phyloP scores from a whole-genome alignment of 768 basidiomycete species.

The Naganishia friedmannii region DNA sequence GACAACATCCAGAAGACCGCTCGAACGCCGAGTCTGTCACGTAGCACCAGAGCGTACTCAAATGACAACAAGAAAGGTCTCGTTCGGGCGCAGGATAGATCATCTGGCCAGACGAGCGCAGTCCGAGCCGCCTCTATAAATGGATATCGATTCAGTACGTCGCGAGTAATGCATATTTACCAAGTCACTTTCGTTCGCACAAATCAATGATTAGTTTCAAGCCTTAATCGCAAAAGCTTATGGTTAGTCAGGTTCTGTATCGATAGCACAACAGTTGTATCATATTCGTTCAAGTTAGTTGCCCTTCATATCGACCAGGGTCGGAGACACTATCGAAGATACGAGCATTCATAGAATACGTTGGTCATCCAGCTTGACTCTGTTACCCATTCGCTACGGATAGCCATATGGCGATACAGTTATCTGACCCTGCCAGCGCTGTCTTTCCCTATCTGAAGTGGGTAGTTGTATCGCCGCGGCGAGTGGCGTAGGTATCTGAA shows the following conservation, averaged over 20 bases:
- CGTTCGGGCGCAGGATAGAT: slow-evolving; percentile 9
- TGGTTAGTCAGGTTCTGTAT: neutral
- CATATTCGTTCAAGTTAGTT: neutral
- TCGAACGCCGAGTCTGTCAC: neutral
- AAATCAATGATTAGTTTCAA: too few species aligned
- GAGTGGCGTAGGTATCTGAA: neutral
- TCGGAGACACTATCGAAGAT: neutral
- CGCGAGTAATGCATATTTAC: too few species aligned
- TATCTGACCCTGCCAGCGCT: slow-evolving; percentile 2
- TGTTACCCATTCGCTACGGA: neutral
- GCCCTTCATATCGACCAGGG: neutral
- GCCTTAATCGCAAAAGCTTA: too few species aligned
- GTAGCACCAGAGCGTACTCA: neutral
- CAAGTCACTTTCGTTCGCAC: too few species aligned
- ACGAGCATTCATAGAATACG: neutral
- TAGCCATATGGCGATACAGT: slow-evolving; percentile 12
- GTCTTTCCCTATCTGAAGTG: neutral
- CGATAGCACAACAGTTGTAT: slow-evolving; percentile 5
- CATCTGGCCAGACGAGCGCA: slow-evolving; percentile 17
- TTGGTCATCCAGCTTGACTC: neutral
- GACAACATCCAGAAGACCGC: neutral
- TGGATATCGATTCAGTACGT: neutral
- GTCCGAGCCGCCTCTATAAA: slow-evolving; percentile 14
- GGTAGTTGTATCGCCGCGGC: neutral
- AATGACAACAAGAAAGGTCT: neutral